Evolutionary conservation across 202 grass and related monocot species (phyloP).

Genomic region (Carex arenaria): DNA sequence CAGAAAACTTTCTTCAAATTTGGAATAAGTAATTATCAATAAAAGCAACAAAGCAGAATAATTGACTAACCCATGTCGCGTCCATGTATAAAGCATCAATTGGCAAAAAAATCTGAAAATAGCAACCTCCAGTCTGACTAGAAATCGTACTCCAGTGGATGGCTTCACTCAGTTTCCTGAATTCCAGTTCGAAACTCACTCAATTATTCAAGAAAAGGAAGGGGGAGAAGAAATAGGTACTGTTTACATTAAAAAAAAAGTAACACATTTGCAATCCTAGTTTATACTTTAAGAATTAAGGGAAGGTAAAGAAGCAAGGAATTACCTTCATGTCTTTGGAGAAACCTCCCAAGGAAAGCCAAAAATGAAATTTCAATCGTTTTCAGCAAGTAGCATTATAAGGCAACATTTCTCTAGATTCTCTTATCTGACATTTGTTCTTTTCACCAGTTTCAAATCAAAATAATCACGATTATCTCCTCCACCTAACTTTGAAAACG

Average conservation of each 20-base stretch:
- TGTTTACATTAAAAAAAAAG: neutral
- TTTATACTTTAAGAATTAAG: neutral
- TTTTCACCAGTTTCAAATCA: constrained; percentile 21
- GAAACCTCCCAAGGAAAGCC: neutral
- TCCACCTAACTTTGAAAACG: constrained; percentile 32
- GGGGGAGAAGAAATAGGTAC: neutral
- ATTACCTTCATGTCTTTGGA: constrained; percentile 16
- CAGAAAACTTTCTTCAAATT: neutral
- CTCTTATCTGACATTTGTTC: constrained; percentile 21
- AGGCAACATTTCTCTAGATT: constrained; percentile 5
- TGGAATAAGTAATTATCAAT: neutral
- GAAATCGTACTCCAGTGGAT: neutral
- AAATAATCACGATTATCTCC: constrained; percentile 15
- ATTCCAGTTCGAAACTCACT: constrained; percentile 13
- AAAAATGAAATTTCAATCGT: neutral
- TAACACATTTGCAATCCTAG: neutral
- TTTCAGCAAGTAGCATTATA: constrained; percentile 7
- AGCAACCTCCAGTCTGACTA: neutral
- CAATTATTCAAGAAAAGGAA: neutral
- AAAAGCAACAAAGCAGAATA: neutral
- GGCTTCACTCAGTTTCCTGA: constrained; percentile 13
- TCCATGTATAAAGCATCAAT: constrained; percentile 5
- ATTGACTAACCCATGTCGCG: constrained; percentile 17
- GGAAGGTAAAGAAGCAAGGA: neutral
- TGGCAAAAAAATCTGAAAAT: neutral